Conservation (phyloP, 179 eudicot species). For the Spergularia azorica region DNA sequence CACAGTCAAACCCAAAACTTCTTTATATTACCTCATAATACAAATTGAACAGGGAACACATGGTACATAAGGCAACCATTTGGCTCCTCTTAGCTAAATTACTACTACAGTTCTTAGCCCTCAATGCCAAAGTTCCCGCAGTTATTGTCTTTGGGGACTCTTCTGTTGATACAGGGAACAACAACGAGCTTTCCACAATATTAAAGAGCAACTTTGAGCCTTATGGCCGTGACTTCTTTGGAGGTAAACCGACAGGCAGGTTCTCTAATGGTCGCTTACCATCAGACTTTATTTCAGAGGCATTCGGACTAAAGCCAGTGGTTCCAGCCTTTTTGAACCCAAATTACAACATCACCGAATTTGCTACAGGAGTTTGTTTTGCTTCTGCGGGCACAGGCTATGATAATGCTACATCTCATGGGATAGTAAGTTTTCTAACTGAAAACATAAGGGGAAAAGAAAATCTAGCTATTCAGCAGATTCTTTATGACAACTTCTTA, state of each 20-base stretch:
- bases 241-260: constrained; percentile 56
- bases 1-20: constrained; percentile 1
- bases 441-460: not conserved
- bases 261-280: constrained; percentile 42
- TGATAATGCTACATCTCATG: constrained; percentile 38
- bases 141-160: constrained; percentile 74
- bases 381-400: constrained; percentile 44
- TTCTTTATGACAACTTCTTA: too few relatives aligned
- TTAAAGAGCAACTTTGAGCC: constrained; percentile 64
- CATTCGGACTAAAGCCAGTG: constrained; percentile 33
- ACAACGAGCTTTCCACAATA: constrained; percentile 57
- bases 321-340: constrained; percentile 41
- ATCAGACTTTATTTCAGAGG: constrained; percentile 40
- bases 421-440: constrained; percentile 32
- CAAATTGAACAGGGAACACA: constrained; percentile 4
- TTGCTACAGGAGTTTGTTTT: constrained; percentile 42
- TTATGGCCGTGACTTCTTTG: constrained; percentile 58
- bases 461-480: not conserved
- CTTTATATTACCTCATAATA: not conserved
- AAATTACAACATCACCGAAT: constrained; percentile 28
- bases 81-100: constrained; percentile 29
- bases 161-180: constrained; percentile 69
- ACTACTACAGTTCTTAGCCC: constrained; percentile 10
- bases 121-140: constrained; percentile 46
- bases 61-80: constrained; percentile 25